Evolutionary conservation across 495 filamentous ascomycete genomes (phyloP).

Genomic region (Trichocladium antarcticum): DNA sequence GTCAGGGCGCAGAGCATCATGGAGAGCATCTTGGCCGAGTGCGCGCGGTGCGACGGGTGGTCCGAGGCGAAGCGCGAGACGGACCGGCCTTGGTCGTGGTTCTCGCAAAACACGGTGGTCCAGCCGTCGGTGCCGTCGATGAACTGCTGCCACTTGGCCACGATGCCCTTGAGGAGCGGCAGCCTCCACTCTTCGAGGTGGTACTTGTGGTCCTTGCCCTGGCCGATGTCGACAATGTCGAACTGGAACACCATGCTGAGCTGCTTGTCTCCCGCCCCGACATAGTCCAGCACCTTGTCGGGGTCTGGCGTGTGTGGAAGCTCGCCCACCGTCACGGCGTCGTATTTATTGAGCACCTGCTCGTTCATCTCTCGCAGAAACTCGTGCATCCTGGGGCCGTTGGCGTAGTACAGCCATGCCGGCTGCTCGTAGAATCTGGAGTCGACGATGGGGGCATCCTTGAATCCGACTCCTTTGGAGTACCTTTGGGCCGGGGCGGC

Average conservation of each 20-base stretch:
- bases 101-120: conserved; percentile 64
- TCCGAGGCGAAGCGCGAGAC: conserved; percentile 49
- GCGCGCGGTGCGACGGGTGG: conserved; percentile 34
- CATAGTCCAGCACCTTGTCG: conserved; percentile 48
- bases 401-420: conserved; percentile 46
- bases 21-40: conserved; percentile 49
- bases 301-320: conserved; percentile 51
- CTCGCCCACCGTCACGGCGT: conserved; percentile 62
- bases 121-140: conserved; percentile 61
- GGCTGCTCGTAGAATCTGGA: conserved; percentile 28
- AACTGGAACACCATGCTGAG: conserved; percentile 72
- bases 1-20: conserved; percentile 38
- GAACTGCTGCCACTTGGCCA: conserved; percentile 54
- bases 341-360: conserved; percentile 54
- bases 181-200: conserved; percentile 36
- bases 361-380: conserved; percentile 49
- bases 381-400: conserved; percentile 57
- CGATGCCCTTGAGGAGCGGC: conserved; percentile 45
- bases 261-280: conserved; percentile 47
- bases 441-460: conserved; percentile 50
- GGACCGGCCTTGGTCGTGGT: conserved; percentile 58
- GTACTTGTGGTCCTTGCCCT: conserved; percentile 37
- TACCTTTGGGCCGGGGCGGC: conserved; percentile 21
- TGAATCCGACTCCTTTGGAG: conserved; percentile 50
- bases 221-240: conserved; percentile 51